Base-by-base conservation (phyloP, 129 eudicot species). In the Dittrichia graveolens region DNA sequence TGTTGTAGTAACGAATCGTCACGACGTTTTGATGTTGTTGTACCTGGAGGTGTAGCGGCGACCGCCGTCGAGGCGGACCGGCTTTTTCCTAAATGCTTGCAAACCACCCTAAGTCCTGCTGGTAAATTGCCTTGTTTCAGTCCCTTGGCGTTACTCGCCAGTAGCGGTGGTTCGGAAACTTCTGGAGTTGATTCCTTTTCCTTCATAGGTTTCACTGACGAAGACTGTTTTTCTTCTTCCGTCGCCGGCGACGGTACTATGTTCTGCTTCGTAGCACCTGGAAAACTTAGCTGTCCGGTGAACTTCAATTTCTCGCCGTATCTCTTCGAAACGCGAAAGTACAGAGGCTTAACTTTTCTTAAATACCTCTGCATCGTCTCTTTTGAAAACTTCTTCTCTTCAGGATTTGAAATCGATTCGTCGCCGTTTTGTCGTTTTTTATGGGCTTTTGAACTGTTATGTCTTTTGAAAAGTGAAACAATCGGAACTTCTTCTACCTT, bases 1-100 rank as follows among this genome's bases (percentile, higher is more conserved):
- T 85, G 88, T 74, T 94, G 96, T 39, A 94, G 8, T 71, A 90
- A 67, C 48, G 95, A 87, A 85, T 90, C 97, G 62, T 94, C 95
- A 6, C 91, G 84, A 12, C 95, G 88, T 49, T 79, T 71, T 0
- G 89, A 79, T 63, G 71, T 19, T 37, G 15, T 6, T 24, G 64
- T 60, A 34, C 73, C 57, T 2, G 85, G 76, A 0, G 90, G 78
- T 2, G 85, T 49, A 15, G 85, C 85, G 11, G 89, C 85, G 10
- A 81, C 88, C 61, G 79, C 83, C 19, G 90, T 62, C 3, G 85
- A 80, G 4, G 80, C 95, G 4, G 97, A 88, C 52, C 86, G 82
- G 81, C 91, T 86, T 15, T 94, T 90, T n/a, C 93, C 91, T 59
- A 89, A 72, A 70, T 77, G 88, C 75, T 87, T 90, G 42, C 89